phyloP scores from a whole-genome alignment of 495 filamentous ascomycete species.

The Penicillium pulvis region DNA sequence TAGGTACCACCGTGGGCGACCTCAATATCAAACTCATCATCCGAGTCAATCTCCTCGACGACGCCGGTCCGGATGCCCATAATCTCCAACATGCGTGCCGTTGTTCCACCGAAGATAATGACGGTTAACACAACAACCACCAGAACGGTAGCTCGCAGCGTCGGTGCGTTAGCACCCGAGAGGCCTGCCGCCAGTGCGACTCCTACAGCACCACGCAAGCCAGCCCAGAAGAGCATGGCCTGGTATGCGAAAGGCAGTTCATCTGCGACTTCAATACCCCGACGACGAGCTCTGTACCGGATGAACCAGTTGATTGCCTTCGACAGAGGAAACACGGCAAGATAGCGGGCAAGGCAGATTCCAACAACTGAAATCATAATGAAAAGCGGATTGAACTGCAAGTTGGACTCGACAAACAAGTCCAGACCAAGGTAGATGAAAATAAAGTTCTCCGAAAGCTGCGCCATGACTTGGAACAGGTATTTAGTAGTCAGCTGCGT shows the following conservation, averaged over 20 bases:
- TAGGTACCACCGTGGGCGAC: slow-evolving; percentile 73
- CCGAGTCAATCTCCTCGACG: slow-evolving; percentile 92
- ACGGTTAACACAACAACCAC: slow-evolving; percentile 97
- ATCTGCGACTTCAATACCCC: slow-evolving; percentile 78
- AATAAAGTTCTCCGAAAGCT: slow-evolving; percentile 98
- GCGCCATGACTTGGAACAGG: slow-evolving; percentile 90
- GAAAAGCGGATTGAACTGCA: slow-evolving; percentile 94
- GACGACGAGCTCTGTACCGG: slow-evolving; percentile 79
- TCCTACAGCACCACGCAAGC: slow-evolving; percentile 91
- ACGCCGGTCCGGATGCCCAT: slow-evolving; percentile 92
- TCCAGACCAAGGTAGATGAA: slow-evolving; percentile 98
- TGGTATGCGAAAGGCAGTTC: slow-evolving; percentile 93
- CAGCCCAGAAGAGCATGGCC: slow-evolving; percentile 98
- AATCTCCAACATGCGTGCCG: slow-evolving; percentile 98
- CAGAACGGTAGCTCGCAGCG: slow-evolving; percentile 86
- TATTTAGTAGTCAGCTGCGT: slow-evolving; percentile 98
- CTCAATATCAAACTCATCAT: slow-evolving; percentile 98
- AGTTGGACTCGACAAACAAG: slow-evolving; percentile 81
- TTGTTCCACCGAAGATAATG: slow-evolving; percentile 98
- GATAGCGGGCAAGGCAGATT: slow-evolving; percentile 88
- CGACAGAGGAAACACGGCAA: slow-evolving; percentile 91
- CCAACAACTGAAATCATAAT: slow-evolving; percentile 89
- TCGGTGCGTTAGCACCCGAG: slow-evolving; percentile 70
- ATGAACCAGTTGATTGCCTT: slow-evolving; percentile 91
- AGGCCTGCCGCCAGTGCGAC: slow-evolving; percentile 94